Conservation (phyloP, 1,284 basidiomycete species). For the Irpex sp. region DNA sequence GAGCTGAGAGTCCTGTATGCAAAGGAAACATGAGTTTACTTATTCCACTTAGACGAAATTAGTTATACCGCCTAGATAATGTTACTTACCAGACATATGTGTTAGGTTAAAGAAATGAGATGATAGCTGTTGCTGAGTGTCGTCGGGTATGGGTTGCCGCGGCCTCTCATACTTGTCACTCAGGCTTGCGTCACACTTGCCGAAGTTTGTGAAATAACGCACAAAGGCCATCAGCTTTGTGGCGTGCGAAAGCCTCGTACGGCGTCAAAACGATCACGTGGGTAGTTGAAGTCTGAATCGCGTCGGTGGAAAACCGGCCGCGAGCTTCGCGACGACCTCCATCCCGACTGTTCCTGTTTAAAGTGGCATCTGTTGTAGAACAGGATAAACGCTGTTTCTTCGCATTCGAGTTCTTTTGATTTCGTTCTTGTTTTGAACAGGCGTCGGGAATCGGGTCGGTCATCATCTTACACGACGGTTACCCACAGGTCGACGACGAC, state of each 20-base stretch:
- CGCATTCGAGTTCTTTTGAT: no score
- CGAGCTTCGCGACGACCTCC: background rate
- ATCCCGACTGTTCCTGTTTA: background rate
- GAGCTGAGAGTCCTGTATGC: slow-evolving; percentile 34
- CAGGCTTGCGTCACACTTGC: background rate
- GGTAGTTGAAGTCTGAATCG: background rate
- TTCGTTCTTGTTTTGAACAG: no score
- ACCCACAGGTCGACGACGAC: background rate
- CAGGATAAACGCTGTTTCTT: no score
- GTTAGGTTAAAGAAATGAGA: background rate
- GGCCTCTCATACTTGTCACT: background rate
- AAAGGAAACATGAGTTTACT: background rate
- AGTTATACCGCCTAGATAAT: background rate
- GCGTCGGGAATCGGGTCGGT: no score
- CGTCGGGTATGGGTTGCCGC: background rate
- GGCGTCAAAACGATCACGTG: slow-evolving; percentile 1
- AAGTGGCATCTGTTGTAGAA: background rate
- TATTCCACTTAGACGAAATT: no score
- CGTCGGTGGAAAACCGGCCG: background rate
- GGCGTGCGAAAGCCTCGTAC: background rate
- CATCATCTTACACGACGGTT: no score
- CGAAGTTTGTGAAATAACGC: background rate
- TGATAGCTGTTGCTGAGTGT: background rate
- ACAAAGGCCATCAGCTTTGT: background rate
- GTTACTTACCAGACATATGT: slow-evolving; percentile 2